These are phyloP conservation scores for Coffea canephora DNA, from an alignment of 257 asterid species.

Conservation along the genomic window DNA sequence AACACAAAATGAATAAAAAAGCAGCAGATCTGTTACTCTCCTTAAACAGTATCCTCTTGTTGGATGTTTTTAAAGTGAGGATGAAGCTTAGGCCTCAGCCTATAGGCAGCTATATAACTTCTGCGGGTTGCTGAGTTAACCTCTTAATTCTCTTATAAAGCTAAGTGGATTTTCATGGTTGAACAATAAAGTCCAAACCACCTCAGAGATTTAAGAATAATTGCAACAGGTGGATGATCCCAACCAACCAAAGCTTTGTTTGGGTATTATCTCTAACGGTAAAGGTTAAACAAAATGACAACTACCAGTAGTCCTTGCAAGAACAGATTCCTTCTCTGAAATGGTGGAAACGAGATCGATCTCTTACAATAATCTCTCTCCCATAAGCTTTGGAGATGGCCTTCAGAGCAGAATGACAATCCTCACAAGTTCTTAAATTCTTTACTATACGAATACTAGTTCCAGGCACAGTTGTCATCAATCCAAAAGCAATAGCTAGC, in stretches of 20 bases:
- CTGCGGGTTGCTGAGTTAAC: not conserved
- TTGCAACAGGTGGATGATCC: not conserved
- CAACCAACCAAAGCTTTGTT: not conserved
- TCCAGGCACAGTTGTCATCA: constrained; percentile 37
- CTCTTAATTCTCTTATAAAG: not conserved
- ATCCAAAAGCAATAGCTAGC: constrained; percentile 50
- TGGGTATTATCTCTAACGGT: not conserved
- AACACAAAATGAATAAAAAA: not conserved
- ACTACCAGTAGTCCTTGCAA: constrained; percentile 63
- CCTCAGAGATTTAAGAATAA: not conserved
- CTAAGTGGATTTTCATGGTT: not conserved
- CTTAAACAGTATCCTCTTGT: not conserved
- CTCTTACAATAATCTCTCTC: constrained; percentile 54
- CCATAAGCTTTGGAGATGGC: constrained; percentile 55
- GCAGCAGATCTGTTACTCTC: not conserved
- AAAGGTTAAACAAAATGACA: not conserved
- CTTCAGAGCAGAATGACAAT: constrained; percentile 58
- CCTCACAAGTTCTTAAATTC: constrained; percentile 59
- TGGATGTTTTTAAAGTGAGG: not conserved
- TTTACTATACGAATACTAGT: constrained; percentile 45
- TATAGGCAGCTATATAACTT: no score
- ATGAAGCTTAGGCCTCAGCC: not conserved
- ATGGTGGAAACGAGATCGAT: constrained; percentile 54
- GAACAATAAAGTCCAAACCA: not conserved
- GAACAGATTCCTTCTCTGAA: constrained; percentile 53